These are phyloP conservation scores for Nicotiana undulata DNA, from an alignment of 257 asterid species.

Conservation along the genomic window DNA sequence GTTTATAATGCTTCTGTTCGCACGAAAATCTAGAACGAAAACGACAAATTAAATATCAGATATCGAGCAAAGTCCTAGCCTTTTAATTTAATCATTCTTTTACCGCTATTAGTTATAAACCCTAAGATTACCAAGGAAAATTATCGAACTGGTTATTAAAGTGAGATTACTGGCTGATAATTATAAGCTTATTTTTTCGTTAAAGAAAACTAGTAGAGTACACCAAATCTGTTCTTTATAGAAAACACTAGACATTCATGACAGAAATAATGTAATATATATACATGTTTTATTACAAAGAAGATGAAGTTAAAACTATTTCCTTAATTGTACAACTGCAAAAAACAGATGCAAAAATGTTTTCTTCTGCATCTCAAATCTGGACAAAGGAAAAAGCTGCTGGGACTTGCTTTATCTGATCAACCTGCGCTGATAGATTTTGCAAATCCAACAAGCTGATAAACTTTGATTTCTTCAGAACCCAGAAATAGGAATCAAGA, in stretches of 20 bases:
- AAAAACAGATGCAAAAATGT: not conserved
- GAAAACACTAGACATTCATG: no score
- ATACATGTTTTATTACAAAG: no score
- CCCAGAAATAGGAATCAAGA: conserved; percentile 35
- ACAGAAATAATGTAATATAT: no score
- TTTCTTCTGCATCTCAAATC: not conserved
- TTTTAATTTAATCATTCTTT: no score
- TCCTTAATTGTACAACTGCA: not conserved
- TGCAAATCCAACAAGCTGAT: not conserved
- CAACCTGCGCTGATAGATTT: not conserved
- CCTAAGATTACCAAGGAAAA: not conserved
- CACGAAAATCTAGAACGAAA: no score
- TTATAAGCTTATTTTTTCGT: no score
- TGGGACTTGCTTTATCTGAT: no score
- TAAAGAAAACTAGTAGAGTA: not conserved
- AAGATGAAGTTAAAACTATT: not conserved
- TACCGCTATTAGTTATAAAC: no score
- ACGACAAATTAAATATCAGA: no score
- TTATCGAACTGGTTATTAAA: not conserved
- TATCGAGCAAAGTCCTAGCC: not conserved
- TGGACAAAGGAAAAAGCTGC: not conserved
- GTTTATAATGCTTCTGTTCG: no score
- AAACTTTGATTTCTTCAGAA: conserved; percentile 14
- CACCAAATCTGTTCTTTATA: not conserved
- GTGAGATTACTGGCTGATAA: no score